A percentile compares a stretch with the other conserved stretches of the same genome.
phyloP scores from a whole-genome alignment of 176 grass and related monocot species.

The Poa pratensis region DNA sequence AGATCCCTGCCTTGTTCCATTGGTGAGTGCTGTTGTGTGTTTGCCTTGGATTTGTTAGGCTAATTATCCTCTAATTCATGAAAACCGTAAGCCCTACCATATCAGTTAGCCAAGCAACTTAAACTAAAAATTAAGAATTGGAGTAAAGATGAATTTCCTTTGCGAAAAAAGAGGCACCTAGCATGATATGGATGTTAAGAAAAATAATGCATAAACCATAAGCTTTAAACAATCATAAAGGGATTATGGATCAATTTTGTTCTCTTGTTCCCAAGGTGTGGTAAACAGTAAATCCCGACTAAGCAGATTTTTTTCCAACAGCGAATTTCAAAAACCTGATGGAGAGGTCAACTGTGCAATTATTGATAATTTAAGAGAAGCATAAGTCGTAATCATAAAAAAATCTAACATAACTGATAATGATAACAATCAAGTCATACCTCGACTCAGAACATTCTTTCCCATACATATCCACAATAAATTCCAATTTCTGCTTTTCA shows the following conservation, averaged over 20 bases:
- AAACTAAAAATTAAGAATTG: constrained; percentile 23
- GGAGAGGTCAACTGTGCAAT: background rate
- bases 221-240: constrained; percentile 21
- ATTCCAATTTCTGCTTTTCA: constrained; percentile 82
- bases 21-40: background rate
- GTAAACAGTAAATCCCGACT: constrained; percentile 9
- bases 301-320: constrained; percentile 20
- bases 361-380: constrained; percentile 27
- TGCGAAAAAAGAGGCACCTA: background rate
- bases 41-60: background rate
- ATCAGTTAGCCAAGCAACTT: background rate
- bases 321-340: constrained; percentile 22
- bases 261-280: constrained; percentile 9
- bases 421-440: constrained; percentile 48
- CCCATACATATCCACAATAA: constrained; percentile 80
- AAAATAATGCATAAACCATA: constrained; percentile 27
- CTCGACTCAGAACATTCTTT: constrained; percentile 79
- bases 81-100: background rate
- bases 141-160: constrained; percentile 19
- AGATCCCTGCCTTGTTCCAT: background rate
- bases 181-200: background rate
- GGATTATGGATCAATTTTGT: background rate
- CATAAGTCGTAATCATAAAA: constrained; percentile 14
- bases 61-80: background rate
- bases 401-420: constrained; percentile 19